Base-by-base conservation (phyloP, 306 rosid species). In the Amphicarpaea edgeworthii region DNA sequence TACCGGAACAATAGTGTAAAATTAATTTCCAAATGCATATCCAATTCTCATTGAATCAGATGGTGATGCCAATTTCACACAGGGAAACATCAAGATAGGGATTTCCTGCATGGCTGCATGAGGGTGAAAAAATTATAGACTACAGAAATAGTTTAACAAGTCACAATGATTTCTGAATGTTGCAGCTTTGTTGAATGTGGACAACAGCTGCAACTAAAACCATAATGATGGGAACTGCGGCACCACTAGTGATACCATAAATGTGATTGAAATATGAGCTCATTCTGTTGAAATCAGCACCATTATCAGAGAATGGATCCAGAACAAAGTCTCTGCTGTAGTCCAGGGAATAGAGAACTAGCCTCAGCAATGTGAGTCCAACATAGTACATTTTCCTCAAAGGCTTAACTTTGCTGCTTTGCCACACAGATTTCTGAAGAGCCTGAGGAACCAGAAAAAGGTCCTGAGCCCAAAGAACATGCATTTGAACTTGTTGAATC, bases 301-400 rank as follows among this genome's bases (percentile, higher is more conserved):
- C 76, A 53, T 37, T n/a, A 53, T 38, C 37, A 12, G 32, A 34
- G 50, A 11, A 71, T 6, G 64, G 64, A 15, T 7, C 12, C 14
- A 32, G 12, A 32, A n/a, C 26, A 61, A 49, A 49, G 53, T 61
- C 78, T 32, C 70, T 74, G 5, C 34, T 34, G 51, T 49, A 75
- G 63, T 75, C 40, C 32, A 49, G 64, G 41, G 64, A 49, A 20
- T 4, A 8, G 20, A 49, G 24, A 62, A 75, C 3, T 16, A 75
- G 17, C 26, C 72, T 63, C 7, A 75, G 51, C 51, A 63, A 34
- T 20, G 79, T 75, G 17, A 75, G 79, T 62, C 79, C 79, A 49
- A 63, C 37, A 15, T 75, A 75, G 64, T 75, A 75, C 45, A n/a
- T 30, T 37, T 62, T 75, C 63, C 79, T 63, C 72, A 75, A 50